A percentile compares a stretch with the other conserved stretches of the same genome.
Evolutionary conservation across 1,284 basidiomycete species (phyloP).

Genomic region (Irpex sp.): DNA sequence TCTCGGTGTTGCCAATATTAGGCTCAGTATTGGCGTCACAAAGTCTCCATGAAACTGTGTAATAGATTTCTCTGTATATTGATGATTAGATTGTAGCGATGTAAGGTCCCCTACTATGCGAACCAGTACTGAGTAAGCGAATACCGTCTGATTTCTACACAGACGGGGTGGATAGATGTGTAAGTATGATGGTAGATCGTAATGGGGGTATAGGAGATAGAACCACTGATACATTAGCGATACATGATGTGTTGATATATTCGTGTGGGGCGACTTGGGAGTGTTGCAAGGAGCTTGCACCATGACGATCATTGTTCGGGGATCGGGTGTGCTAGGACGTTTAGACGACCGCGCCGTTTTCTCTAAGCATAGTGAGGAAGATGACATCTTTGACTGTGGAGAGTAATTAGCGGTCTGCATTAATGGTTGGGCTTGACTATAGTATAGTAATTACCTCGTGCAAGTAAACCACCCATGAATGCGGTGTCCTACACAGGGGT

Average conservation of each 20-base stretch:
- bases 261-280: neutral
- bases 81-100: neutral
- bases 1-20: no score
- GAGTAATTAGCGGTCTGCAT: neutral
- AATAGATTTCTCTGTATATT: neutral
- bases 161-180: no score
- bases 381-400: neutral
- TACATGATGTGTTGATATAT: neutral
- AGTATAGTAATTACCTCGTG: neutral
- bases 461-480: neutral
- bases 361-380: neutral
- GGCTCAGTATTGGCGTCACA: no score
- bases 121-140: neutral
- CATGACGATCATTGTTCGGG: neutral
- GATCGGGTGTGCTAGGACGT: neutral
- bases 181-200: neutral
- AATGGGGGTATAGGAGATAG: neutral
- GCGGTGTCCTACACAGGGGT: constrained; percentile 4
- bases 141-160: neutral
- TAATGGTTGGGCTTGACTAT: neutral
- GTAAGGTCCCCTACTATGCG: neutral
- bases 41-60: no score
- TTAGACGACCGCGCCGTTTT: neutral
- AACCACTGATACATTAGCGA: neutral
- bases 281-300: neutral